phyloP scores from a whole-genome alignment of 2,329 filamentous ascomycete genomes.

The Aspergillus sp. region DNA sequence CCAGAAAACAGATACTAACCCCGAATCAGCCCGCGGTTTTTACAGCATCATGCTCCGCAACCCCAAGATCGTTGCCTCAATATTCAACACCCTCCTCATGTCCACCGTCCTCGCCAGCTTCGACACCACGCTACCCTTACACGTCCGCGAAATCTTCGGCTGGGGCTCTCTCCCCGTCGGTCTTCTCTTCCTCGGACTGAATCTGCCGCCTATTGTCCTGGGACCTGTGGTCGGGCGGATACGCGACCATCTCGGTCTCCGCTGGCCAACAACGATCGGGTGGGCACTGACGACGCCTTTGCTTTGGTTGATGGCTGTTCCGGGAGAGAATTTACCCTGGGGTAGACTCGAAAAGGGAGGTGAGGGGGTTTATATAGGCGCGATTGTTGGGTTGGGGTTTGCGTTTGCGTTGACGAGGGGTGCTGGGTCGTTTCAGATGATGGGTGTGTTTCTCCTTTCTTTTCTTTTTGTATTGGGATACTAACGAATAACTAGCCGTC shows the following conservation, averaged over 20 bases:
- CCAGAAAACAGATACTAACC: background rate
- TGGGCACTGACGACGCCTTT: conserved; percentile 20
- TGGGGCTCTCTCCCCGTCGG: conserved; percentile 58
- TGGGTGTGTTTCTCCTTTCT: conserved; percentile 19
- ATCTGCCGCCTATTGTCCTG: conserved; percentile 57
- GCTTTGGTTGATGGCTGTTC: conserved; percentile 26
- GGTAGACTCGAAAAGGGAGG: conserved; percentile 19
- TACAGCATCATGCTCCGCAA: conserved; percentile 45
- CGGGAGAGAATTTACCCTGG: conserved; percentile 28
- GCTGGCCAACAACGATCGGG: conserved; percentile 21
- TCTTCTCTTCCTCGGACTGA: conserved; percentile 57
- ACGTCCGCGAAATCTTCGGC: conserved; percentile 52
- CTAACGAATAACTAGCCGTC: conserved; percentile 12
- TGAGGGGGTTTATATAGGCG: conserved; percentile 20
- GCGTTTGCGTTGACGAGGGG: conserved; percentile 24
- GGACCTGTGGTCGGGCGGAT: conserved; percentile 59
- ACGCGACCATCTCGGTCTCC: conserved; percentile 25
- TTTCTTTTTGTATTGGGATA: background rate
- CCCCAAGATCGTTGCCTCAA: conserved; percentile 41
- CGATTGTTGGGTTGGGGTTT: conserved; percentile 20
- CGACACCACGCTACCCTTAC: conserved; percentile 57
- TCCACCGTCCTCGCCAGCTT: conserved; percentile 53
- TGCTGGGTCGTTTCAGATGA: conserved; percentile 27
- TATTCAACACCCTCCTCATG: conserved; percentile 47
- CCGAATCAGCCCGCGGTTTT: conserved; percentile 7